phyloP scores from a whole-genome alignment of 2,329 filamentous ascomycete species.

The Dothistroma septosporum region DNA sequence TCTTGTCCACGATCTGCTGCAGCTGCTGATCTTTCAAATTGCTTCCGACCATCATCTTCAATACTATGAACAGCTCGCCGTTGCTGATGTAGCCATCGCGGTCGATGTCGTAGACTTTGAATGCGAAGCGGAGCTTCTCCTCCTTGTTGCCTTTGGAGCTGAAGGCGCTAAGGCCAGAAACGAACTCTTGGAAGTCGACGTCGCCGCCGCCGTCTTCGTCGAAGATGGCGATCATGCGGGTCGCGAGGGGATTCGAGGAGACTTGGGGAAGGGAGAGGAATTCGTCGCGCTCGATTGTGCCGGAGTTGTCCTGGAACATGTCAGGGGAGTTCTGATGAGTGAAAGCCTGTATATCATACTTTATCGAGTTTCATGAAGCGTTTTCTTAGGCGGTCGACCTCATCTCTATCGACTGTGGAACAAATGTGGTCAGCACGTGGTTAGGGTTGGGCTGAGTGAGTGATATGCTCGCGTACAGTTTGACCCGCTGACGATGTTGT shows the following conservation, averaged over 20 bases:
- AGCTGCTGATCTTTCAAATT: constrained; percentile 98
- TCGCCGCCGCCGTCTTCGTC: constrained; percentile 97
- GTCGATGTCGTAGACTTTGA: constrained; percentile 99
- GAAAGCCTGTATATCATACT: constrained; percentile 48
- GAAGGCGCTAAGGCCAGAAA: constrained; percentile 90
- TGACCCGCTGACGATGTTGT: constrained; percentile 92
- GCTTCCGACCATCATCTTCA: constrained; percentile 99
- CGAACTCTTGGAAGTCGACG: constrained; percentile 98
- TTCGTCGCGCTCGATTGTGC: constrained; percentile 97
- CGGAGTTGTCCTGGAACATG: constrained; percentile 76
- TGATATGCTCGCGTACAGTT: constrained; percentile 66
- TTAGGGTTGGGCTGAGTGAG: constrained; percentile 5
- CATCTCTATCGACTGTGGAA: constrained; percentile 81
- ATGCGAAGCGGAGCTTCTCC: constrained; percentile 95
- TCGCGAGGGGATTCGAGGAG: constrained; percentile 94
- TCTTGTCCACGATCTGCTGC: constrained; percentile 99
- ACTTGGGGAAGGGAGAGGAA: constrained; percentile 97
- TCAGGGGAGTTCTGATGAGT: constrained; percentile 7
- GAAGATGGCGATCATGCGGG: constrained; percentile 98
- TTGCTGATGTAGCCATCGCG: constrained; percentile 98
- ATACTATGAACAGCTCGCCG: constrained; percentile 95
- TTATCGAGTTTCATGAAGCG: constrained; percentile 99
- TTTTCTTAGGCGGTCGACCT: constrained; percentile 92
- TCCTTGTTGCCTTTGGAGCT: constrained; percentile 98
- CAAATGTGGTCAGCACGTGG: constrained; percentile 15